phyloP scores from a whole-genome alignment of 352 stramenopile species.

The Saprolegnia diclina region DNA sequence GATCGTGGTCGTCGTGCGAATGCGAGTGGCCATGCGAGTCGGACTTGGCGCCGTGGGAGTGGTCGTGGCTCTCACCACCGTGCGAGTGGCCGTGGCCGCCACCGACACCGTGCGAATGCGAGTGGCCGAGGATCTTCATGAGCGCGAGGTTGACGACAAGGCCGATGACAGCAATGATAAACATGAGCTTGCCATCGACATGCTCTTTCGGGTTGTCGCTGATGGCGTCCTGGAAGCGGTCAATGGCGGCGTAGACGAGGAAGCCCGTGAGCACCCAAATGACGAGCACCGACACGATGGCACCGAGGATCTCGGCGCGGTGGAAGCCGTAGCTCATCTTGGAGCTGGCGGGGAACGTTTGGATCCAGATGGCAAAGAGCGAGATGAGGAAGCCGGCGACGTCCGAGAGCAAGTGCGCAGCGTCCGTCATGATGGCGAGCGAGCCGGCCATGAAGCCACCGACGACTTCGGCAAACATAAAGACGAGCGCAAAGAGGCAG shows the following conservation, averaged over 20 bases:
- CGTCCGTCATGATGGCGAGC: constrained; percentile 92
- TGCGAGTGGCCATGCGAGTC: constrained; percentile 29
- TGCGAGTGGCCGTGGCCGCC: constrained; percentile 42
- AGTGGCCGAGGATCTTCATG: constrained; percentile 89
- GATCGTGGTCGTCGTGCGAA: neutral
- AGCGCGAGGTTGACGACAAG: constrained; percentile 95
- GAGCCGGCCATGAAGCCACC: constrained; percentile 91
- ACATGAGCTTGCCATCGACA: constrained; percentile 97
- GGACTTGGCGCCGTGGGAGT: constrained; percentile 37
- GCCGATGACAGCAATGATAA: constrained; percentile 91
- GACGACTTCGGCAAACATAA: constrained; percentile 93
- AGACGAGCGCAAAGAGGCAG: constrained; percentile 80
- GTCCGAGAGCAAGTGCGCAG: constrained; percentile 67
- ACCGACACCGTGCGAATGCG: constrained; percentile 50
- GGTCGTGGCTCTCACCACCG: constrained; percentile 32
- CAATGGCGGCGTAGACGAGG: constrained; percentile 91
- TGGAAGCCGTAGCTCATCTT: constrained; percentile 93
- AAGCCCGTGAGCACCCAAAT: constrained; percentile 92
- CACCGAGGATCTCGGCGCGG: constrained; percentile 92
- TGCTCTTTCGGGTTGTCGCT: constrained; percentile 61
- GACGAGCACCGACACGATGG: constrained; percentile 88
- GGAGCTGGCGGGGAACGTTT: constrained; percentile 56
- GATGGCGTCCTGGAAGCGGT: constrained; percentile 78
- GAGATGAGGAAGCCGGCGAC: constrained; percentile 70
- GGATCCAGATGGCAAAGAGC: constrained; percentile 68